Base-by-base conservation (phyloP, 257 asterid species). In the Solanum bulbocastanum region DNA sequence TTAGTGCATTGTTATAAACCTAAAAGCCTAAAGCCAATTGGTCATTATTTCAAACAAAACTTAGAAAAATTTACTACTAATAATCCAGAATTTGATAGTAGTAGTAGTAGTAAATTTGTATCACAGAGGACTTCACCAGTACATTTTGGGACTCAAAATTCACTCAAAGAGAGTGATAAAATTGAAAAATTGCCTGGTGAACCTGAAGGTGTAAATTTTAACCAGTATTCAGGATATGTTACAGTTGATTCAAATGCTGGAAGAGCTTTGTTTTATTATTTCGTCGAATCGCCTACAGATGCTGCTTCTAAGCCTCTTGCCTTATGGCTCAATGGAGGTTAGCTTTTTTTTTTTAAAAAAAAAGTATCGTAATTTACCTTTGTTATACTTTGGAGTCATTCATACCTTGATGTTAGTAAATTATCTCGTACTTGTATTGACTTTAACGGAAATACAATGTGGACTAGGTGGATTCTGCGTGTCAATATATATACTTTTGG, bases 261-360 rank as follows among this genome's bases (percentile, higher is more conserved):
- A 42, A 79, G 93, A 84, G 88, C 91, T 30, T 74, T 93, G 84
- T 93, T 92, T 46, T 93, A 93, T 88, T 94, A 92, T 83, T 91
- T 93, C 46, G 93, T 86, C 8, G 93, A 93, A 90, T 91, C 95
- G 13, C 90, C 93, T 1, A 11, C 75, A 12, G 60, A 90, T 81
- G 75, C 93, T 30, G 74, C 88, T 32, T 79, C 82, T 69, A 90
- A 90, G 27, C 94, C 94, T 66, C 90, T 93, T 40, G 88, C 90
- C 87, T 83, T 92, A 58, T 94, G 97, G 95, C 85, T 93, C 40
- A 92, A 91, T 88, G 95, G 95, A 90, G 94, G 97, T 93, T 87
- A 62, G 30, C 5, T 27, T 18, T 6, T 13, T 44, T 15, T 79
- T 42, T n/a, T n/a, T n/a, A n/a, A n/a, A n/a, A n/a, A n/a, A n/a